Evolutionary conservation across 1,139 yeast species (phyloP).

Genomic region (Hansenula anomala): DNA sequence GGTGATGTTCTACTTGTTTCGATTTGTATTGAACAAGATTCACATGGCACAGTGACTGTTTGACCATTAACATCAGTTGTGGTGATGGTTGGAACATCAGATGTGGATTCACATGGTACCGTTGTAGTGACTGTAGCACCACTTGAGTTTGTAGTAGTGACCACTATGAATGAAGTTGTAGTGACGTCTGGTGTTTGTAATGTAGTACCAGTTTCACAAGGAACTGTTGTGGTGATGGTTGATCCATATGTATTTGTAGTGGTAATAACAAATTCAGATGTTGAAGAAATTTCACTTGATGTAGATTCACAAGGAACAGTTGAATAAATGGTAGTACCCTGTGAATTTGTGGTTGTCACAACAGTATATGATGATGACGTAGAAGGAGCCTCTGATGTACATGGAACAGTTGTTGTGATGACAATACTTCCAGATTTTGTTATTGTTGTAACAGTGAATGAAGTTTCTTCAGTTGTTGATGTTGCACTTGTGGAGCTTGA

Average conservation of each 20-base stretch:
- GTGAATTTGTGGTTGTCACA: background rate
- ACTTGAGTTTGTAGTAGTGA: background rate
- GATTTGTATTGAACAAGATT: too few relatives aligned
- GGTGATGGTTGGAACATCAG: background rate
- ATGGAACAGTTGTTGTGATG: background rate
- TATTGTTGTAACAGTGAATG: background rate
- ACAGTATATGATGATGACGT: background rate
- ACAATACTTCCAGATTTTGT: background rate
- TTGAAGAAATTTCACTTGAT: too few relatives aligned
- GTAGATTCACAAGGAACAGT: background rate
- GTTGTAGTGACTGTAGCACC: background rate
- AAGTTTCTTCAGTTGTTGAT: background rate
- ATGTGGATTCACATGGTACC: background rate
- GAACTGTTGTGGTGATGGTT: background rate
- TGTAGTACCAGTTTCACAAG: slow-evolving; percentile 1
- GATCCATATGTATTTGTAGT: background rate
- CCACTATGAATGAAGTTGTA: too few relatives aligned
- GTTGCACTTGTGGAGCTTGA: background rate
- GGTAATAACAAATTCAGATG: background rate
- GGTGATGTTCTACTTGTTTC: too few relatives aligned
- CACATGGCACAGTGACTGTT: too few relatives aligned
- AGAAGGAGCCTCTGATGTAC: background rate
- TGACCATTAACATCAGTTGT: background rate
- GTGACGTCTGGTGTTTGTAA: background rate
- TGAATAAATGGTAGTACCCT: background rate